These are phyloP conservation scores for Kodamaea kaohsiungensis DNA, from an alignment of 805 yeast species.

Conservation along the genomic window DNA sequence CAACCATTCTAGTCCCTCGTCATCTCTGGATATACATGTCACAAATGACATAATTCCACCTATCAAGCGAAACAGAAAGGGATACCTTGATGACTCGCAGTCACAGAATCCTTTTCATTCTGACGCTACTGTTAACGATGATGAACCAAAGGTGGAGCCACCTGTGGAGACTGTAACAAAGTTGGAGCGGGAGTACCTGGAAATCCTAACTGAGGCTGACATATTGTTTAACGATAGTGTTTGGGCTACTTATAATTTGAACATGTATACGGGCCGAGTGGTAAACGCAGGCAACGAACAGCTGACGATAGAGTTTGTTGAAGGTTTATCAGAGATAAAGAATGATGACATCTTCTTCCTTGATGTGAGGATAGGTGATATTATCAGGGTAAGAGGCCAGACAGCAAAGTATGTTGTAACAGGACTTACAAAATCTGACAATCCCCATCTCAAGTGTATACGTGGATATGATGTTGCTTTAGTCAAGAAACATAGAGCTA, in stretches of 20 bases:
- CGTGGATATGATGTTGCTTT: constrained; percentile 60
- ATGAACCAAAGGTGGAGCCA: background rate
- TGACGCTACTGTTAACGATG: constrained; percentile 4
- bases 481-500: constrained; percentile 24
- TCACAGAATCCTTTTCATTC: background rate
- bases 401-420: constrained; percentile 37
- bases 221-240: constrained; percentile 36
- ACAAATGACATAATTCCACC: background rate
- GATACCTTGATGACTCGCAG: background rate
- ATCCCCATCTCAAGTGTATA: constrained; percentile 46
- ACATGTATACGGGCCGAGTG: constrained; percentile 52
- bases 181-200: constrained; percentile 1
- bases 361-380: constrained; percentile 61
- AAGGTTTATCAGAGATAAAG: constrained; percentile 35
- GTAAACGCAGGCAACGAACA: constrained; percentile 24
- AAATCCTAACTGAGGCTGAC: constrained; percentile 8
- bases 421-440: constrained; percentile 1
- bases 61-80: background rate
- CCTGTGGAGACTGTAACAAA: background rate
- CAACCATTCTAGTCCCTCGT: background rate
- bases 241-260: constrained; percentile 54
- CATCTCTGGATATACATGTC: background rate
- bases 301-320: constrained; percentile 42
- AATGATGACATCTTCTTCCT: constrained; percentile 44
- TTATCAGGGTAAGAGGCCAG: constrained; percentile 36